Evolutionary conservation across 106 monocot genomes (phyloP).

Genomic region (Posidonia australis): DNA sequence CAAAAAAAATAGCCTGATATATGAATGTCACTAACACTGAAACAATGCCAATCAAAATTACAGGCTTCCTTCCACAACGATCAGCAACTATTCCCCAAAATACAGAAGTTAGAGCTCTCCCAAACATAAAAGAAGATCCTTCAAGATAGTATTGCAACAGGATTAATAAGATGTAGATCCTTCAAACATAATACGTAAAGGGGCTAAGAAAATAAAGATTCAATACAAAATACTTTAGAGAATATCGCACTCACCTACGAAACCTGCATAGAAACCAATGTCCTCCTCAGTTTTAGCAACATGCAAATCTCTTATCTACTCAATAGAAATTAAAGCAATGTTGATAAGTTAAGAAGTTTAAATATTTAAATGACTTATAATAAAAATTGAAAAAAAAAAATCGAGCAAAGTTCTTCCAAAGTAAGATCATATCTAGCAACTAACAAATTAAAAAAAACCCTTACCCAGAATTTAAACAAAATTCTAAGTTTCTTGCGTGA

Average conservation of each 20-base stretch:
- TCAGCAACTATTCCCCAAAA: conserved; percentile 78
- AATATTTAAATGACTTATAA: too few species aligned
- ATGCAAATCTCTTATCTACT: conserved; percentile 34
- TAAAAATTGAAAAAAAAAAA: too few species aligned
- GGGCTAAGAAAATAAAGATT: background rate
- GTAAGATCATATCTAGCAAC: too few species aligned
- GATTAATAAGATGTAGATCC: conserved; percentile 1
- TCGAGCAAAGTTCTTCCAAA: too few species aligned
- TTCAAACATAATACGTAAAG: conserved; percentile 12
- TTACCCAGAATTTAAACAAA: too few species aligned
- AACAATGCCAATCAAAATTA: conserved; percentile 49
- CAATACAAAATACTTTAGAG: background rate
- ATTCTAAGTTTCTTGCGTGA: too few species aligned
- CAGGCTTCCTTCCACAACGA: conserved; percentile 74
- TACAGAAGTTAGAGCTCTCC: conserved; percentile 71
- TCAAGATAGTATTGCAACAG: background rate
- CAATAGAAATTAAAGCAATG: background rate
- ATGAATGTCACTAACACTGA: conserved; percentile 43
- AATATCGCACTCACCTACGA: conserved; percentile 23
- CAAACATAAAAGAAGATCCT: conserved; percentile 88
- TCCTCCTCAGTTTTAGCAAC: conserved; percentile 39
- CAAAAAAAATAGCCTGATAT: background rate
- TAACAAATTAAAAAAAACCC: too few species aligned
- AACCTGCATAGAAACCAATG: conserved; percentile 52
- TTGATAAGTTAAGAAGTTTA: too few species aligned